phyloP scores from a whole-genome alignment of 352 stramenopile genomes.

The Phytophthora agathidicida region DNA sequence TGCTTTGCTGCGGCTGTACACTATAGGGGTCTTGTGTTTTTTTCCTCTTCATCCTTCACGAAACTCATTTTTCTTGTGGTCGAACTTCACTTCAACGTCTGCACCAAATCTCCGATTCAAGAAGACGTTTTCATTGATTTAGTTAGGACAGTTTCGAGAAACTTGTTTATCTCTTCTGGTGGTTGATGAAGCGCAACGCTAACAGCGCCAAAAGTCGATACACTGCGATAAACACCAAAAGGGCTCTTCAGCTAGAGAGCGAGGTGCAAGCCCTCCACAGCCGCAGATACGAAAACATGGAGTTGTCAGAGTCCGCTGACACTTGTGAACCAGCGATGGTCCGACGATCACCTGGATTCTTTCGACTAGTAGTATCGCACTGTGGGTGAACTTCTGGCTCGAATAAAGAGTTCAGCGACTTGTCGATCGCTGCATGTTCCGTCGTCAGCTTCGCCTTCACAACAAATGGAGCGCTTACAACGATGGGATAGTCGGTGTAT shows the following conservation, averaged over 20 bases:
- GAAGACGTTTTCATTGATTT: too few species aligned
- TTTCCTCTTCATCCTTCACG: too few species aligned
- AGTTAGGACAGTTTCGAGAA: too few species aligned
- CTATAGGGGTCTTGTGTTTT: too few species aligned
- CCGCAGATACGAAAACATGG: too few species aligned
- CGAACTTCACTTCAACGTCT: too few species aligned
- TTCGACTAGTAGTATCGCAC: slow-evolving; percentile 5
- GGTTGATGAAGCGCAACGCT: slow-evolving; percentile 48
- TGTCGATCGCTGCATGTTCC: neutral
- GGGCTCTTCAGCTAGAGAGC: too few species aligned
- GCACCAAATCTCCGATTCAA: too few species aligned
- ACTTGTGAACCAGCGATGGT: slow-evolving; percentile 15
- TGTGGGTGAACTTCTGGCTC: slow-evolving; percentile 30
- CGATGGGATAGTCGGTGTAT: slow-evolving; percentile 24
- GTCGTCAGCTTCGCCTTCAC: neutral
- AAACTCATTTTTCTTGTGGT: too few species aligned
- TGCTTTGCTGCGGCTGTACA: too few species aligned
- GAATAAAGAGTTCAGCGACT: slow-evolving; percentile 16
- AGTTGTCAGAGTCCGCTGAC: neutral
- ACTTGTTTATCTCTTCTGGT: slow-evolving; percentile 50
- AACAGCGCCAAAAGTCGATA: slow-evolving; percentile 38
- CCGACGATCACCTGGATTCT: slow-evolving; percentile 30
- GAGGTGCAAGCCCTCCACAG: too few species aligned
- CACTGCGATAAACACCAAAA: slow-evolving; percentile 34
- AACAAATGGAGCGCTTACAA: slow-evolving; percentile 6